A percentile compares a stretch with the other conserved stretches of the same genome.
Evolutionary conservation across 495 filamentous ascomycete species (phyloP).

Genomic region (Neurospora pannonica): DNA sequence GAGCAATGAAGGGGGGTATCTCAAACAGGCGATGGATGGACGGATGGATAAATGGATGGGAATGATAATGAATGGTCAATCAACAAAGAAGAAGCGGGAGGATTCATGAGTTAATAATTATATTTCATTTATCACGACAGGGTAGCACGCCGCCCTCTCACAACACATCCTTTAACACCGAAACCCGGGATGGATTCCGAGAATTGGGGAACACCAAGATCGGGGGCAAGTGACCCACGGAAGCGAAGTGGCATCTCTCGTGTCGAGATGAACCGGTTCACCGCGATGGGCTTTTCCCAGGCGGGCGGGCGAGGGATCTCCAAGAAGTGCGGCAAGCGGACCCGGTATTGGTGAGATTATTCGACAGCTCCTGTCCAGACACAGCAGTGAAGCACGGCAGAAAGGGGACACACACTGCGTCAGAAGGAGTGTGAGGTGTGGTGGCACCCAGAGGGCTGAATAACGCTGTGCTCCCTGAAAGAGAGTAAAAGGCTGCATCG

Average conservation of each 20-base stretch:
- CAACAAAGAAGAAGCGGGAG: neutral
- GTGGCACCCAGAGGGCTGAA: neutral
- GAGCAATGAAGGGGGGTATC: conserved; percentile 10
- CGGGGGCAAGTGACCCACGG: neutral
- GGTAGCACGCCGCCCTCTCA: neutral
- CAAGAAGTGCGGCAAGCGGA: neutral
- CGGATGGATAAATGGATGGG: neutral
- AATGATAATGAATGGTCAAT: neutral
- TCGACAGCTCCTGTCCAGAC: neutral
- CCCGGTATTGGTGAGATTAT: neutral
- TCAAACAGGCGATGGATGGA: neutral
- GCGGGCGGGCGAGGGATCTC: neutral
- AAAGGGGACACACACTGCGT: neutral
- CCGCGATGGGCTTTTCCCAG: neutral
- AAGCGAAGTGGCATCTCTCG: neutral
- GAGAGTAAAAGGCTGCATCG: neutral
- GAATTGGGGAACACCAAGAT: neutral
- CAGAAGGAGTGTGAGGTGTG: neutral
- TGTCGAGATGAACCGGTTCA: neutral
- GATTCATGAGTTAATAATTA: neutral
- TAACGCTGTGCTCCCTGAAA: neutral
- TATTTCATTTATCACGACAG: neutral
- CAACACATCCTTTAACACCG: conserved; percentile 2
- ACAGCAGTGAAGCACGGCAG: neutral
- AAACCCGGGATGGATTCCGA: conserved; percentile 19